Percentiles rank a stretch among this genome's conserved stretches.
Conservation (phyloP, 495 filamentous ascomycete genomes). For the Aspergillus incahuasiensis region DNA sequence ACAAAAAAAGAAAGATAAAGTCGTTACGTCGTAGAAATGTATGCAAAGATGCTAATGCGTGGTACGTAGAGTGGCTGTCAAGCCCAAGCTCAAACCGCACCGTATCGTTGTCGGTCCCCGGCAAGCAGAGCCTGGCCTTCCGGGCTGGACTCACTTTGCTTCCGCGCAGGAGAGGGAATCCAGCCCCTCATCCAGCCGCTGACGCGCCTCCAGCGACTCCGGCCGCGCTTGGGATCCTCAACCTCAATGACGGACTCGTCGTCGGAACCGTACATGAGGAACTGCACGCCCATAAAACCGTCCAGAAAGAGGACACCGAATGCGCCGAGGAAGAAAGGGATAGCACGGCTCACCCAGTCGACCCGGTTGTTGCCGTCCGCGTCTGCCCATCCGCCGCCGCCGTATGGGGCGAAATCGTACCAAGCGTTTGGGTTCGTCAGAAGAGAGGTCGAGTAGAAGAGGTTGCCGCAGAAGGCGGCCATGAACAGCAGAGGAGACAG, state of each 20-base stretch:
- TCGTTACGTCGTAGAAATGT: conserved; percentile 2
- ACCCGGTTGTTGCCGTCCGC: conserved; percentile 50
- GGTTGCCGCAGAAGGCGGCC: conserved; percentile 67
- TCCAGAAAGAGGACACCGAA: conserved; percentile 65
- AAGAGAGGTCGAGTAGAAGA: conserved; percentile 66
- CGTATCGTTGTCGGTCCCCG: conserved; percentile 30
- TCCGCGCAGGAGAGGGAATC: conserved; percentile 46
- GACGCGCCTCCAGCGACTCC: conserved; percentile 50
- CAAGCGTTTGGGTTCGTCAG: conserved; percentile 66
- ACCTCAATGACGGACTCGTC: conserved; percentile 28
- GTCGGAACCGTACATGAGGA: conserved; percentile 52
- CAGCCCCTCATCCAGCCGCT: conserved; percentile 67
- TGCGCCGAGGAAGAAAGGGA: conserved; percentile 70
- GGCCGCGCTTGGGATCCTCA: conserved; percentile 35
- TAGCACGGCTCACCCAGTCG: conserved; percentile 55
- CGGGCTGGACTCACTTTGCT: conserved; percentile 8
- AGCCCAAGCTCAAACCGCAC: conserved; percentile 28
- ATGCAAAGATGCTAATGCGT: neutral
- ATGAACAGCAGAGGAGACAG: conserved; percentile 65
- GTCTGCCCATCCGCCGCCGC: conserved; percentile 64
- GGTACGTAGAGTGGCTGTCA: too few species aligned
- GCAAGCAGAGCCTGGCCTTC: conserved; percentile 35
- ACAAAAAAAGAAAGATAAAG: neutral
- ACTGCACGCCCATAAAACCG: conserved; percentile 62
- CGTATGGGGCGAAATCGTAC: conserved; percentile 55